phyloP scores from a whole-genome alignment of 257 asterid genomes.

The Solanum corneliomulleri region DNA sequence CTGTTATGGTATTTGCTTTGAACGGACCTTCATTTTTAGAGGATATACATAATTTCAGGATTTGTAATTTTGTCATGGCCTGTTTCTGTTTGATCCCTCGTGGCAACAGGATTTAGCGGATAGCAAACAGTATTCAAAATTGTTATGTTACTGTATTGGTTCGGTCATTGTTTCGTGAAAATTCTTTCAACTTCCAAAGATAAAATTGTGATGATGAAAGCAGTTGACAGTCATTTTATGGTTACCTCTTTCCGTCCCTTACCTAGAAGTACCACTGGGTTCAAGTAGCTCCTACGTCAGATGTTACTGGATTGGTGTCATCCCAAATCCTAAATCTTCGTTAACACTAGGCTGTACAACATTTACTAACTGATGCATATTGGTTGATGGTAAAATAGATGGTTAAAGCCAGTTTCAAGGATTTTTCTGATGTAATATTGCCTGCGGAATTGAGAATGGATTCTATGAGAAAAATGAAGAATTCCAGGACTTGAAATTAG shows the following conservation, averaged over 20 bases:
- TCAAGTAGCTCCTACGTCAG: background rate
- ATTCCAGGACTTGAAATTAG: background rate
- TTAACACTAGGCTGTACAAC: background rate
- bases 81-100: background rate
- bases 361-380: background rate
- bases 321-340: background rate
- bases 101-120: background rate
- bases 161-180: background rate
- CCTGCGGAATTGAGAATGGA: background rate
- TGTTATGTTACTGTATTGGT: background rate
- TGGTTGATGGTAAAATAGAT: background rate
- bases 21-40: background rate
- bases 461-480: background rate
- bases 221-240: background rate
- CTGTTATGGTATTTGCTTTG: background rate
- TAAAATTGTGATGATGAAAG: background rate
- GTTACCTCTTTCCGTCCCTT: background rate
- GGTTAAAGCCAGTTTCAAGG: background rate
- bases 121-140: background rate
- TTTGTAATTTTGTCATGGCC: background rate
- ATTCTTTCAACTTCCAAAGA: background rate
- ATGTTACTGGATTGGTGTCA: background rate
- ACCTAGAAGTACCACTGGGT: background rate
- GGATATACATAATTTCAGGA: background rate
- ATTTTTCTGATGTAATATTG: background rate